Evolutionary conservation across 2,329 filamentous ascomycete species (phyloP).

Genomic region (Claviceps sp.): DNA sequence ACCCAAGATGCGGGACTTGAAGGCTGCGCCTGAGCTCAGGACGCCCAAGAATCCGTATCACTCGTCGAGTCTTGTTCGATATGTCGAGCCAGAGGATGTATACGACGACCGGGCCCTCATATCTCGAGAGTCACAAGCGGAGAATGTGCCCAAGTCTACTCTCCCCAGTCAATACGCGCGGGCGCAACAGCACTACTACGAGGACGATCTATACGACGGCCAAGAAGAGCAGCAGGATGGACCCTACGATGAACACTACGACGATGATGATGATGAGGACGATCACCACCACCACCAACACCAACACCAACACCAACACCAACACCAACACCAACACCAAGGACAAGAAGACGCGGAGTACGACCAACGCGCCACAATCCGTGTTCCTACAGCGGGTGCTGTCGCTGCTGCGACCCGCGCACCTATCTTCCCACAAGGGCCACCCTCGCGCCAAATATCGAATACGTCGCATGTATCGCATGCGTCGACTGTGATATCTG

Average conservation of each 20-base stretch:
- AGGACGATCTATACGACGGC: slow-evolving; percentile 16
- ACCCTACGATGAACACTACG: slow-evolving; percentile 24
- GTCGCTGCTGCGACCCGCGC: slow-evolving; percentile 11
- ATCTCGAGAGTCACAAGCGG: slow-evolving; percentile 18
- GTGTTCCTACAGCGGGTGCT: background rate
- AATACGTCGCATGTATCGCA: slow-evolving; percentile 40
- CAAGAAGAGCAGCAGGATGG: slow-evolving; percentile 9
- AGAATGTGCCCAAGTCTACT: slow-evolving; percentile 23
- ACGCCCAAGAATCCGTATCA: slow-evolving; percentile 36
- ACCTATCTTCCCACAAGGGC: slow-evolving; percentile 24
- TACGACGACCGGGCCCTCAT: slow-evolving; percentile 52
- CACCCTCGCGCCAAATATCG: slow-evolving; percentile 47
- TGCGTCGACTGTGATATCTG: slow-evolving; percentile 62
- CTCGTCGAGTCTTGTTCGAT: slow-evolving; percentile 42
- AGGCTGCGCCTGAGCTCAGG: slow-evolving; percentile 36
- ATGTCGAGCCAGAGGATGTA: slow-evolving; percentile 65
- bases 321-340: slow-evolving; percentile 10
- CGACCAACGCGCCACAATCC: too few species aligned
- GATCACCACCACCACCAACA: slow-evolving; percentile 18
- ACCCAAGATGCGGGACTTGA: slow-evolving; percentile 82
- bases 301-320: slow-evolving; percentile 14
- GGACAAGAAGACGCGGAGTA: slow-evolving; percentile 11
- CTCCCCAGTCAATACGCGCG: slow-evolving; percentile 20
- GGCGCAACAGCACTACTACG: slow-evolving; percentile 19
- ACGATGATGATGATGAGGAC: slow-evolving; percentile 14